Base-by-base conservation (phyloP, 2,329 filamentous ascomycete species). In the Ascochyta koolunga region DNA sequence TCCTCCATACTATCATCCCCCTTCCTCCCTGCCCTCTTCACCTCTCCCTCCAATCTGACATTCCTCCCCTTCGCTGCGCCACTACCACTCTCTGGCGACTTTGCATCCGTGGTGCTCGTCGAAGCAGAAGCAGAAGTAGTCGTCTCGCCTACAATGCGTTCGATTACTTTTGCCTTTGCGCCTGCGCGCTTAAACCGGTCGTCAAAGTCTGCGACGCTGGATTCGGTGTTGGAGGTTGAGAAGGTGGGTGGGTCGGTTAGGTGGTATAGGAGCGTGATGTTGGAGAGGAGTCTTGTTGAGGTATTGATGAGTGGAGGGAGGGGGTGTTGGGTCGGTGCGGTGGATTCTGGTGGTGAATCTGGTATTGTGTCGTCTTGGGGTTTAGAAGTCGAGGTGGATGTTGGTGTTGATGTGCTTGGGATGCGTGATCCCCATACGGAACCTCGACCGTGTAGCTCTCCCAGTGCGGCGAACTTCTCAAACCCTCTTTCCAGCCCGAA, bases 401-500 rank as follows among this genome's bases (percentile, higher is more conserved):
- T 27, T 27, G 25, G 8, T 8, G 8, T 10, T 27, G 25, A 4
- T 29, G 27, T 29, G 27, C 32, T 7, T 15, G 80, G 79, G 10
- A 92, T 24, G 48, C 92, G 82, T 56, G 90, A 89, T 11, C 87
- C 86, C 93, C 93, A 98, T n/a, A 98, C 81, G 21, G 89, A 77
- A 13, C 91, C 86, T 67, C 86, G 88, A 38, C 91, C 90, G 65
- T 93, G 88, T 27, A 98, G 76, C 54, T 83, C 82, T 2, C 93
- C 93, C 73, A 91, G 84, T 58, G 91, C 88, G 36, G 89, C 71
- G 69, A 96, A 97, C 77, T 96, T 98, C 66, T 96, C 91, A 66
- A 95, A 98, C 0, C 93, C 93, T 61, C 93, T 95, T 72, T 96
- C 89, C 36, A 98, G 85, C 0, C 93, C 95, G 70, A 98, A 91